Percentiles rank a stretch among this genome's conserved stretches.
phyloP scores from a whole-genome alignment of 495 filamentous ascomycete species.

The Penicillium desertorum region DNA sequence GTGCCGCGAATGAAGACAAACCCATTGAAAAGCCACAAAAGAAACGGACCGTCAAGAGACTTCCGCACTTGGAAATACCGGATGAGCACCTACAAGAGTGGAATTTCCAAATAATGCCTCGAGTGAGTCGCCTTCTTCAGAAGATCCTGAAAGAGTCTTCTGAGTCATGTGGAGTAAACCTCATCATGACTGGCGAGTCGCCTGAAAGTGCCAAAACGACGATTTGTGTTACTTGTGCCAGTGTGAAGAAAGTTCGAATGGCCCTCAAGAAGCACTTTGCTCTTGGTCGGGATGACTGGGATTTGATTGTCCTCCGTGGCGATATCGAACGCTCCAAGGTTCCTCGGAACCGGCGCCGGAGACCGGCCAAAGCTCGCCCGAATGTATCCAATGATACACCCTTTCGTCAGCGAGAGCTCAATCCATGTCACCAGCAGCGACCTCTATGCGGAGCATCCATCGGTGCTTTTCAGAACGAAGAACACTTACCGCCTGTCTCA shows the following conservation, averaged over 20 bases:
- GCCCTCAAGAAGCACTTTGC: slow-evolving; percentile 71
- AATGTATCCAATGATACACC: slow-evolving; percentile 32
- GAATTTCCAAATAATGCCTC: slow-evolving; percentile 68
- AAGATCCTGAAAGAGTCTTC: slow-evolving; percentile 56
- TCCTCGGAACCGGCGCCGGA: slow-evolving; percentile 45
- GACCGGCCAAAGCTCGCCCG: slow-evolving; percentile 39
- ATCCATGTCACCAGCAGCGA: slow-evolving; percentile 63
- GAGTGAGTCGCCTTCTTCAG: slow-evolving; percentile 67
- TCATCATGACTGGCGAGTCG: slow-evolving; percentile 72
- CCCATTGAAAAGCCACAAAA: slow-evolving; percentile 34
- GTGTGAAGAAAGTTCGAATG: slow-evolving; percentile 66
- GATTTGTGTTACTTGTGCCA: slow-evolving; percentile 72
- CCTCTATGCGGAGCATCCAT: slow-evolving; percentile 89
- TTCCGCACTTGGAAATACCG: slow-evolving; percentile 51
- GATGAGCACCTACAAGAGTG: slow-evolving; percentile 66
- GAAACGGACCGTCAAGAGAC: slow-evolving; percentile 47
- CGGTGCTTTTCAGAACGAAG: slow-evolving; percentile 79
- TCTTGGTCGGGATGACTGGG: slow-evolving; percentile 59
- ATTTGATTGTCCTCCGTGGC: slow-evolving; percentile 62
- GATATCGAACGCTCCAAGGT: slow-evolving; percentile 68
- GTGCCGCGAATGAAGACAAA: slow-evolving; percentile 27
- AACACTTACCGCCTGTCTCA: slow-evolving; percentile 83
- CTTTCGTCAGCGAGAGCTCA: slow-evolving; percentile 37
- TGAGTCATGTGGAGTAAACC: slow-evolving; percentile 71
- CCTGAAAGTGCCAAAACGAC: slow-evolving; percentile 66